Evolutionary conservation across 1,284 basidiomycete genomes (phyloP).

Genomic region (Sphagnurus paluster): DNA sequence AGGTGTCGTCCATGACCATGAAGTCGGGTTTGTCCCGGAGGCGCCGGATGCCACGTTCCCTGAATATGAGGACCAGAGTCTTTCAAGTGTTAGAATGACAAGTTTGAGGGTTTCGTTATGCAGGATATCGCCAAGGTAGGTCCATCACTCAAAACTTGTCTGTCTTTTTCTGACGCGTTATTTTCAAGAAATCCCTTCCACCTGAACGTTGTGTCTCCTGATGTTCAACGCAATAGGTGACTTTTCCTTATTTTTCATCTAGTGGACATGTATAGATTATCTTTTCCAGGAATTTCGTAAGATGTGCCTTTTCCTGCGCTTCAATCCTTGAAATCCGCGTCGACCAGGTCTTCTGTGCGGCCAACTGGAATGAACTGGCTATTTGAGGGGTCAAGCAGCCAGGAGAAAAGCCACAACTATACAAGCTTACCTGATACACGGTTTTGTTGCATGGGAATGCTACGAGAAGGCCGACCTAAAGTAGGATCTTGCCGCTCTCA

Average conservation of each 20-base stretch:
- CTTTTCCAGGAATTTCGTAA: constrained; percentile 5
- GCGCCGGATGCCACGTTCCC: too few species aligned
- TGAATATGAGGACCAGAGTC: too few species aligned
- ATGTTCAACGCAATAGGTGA: constrained; percentile 13
- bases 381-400: constrained; percentile 43
- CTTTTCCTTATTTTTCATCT: background rate
- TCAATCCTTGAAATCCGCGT: constrained; percentile 42
- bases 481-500: constrained; percentile 45
- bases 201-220: constrained; percentile 20
- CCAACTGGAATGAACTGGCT: constrained; percentile 62
- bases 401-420: constrained; percentile 30
- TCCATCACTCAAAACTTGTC: background rate
- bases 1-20: too few species aligned
- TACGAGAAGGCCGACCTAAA: constrained; percentile 30
- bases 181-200: constrained; percentile 43
- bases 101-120: constrained; percentile 46
- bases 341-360: constrained; percentile 37
- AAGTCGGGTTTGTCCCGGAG: too few species aligned
- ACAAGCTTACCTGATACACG: background rate
- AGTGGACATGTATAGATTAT: background rate
- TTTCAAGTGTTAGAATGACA: constrained; percentile 41
- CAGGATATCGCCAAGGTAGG: constrained; percentile 45
- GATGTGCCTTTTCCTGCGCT: constrained; percentile 57
- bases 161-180: background rate
- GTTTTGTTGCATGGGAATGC: constrained; percentile 47